Percentiles rank a stretch among this genome's conserved stretches.
Evolutionary conservation across 2,329 filamentous ascomycete species (phyloP).

Genomic region (Drechslerella dactyloides): DNA sequence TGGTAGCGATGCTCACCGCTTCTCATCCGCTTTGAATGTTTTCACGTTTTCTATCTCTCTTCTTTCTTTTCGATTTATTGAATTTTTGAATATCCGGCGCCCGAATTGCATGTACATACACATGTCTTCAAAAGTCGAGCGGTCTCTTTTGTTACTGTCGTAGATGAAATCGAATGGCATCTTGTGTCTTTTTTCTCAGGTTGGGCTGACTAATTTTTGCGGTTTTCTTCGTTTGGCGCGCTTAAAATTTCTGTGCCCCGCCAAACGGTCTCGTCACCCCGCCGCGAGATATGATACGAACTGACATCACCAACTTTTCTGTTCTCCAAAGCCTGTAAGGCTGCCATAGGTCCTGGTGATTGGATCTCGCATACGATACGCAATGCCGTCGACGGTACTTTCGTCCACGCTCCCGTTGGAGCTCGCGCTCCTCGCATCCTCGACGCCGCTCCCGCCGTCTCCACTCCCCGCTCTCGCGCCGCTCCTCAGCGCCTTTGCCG

Average conservation of each 20-base stretch:
- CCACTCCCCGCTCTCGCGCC: slow-evolving; percentile 23
- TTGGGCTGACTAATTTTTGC: neutral
- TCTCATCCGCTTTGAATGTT: neutral
- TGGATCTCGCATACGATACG: too few species aligned
- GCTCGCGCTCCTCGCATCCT: slow-evolving; percentile 30
- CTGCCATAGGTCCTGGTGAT: too few species aligned
- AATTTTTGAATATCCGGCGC: neutral
- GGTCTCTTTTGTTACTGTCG: neutral
- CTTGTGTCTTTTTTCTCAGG: neutral
- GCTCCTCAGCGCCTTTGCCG: slow-evolving; percentile 12
- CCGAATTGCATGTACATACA: neutral
- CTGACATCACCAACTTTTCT: too few species aligned
- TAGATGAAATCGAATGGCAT: neutral
- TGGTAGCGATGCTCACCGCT: too few species aligned
- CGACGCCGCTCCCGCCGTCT: slow-evolving; percentile 19
- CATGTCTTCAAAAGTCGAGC: slow-evolving; percentile 1
- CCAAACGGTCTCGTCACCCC: neutral
- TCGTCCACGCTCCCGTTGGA: slow-evolving; percentile 34
- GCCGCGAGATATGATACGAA: neutral
- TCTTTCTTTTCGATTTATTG: neutral
- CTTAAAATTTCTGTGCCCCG: neutral
- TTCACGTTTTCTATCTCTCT: neutral
- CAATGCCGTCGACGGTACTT: slow-evolving; percentile 38
- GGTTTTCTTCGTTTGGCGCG: neutral
- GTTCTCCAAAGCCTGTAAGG: too few species aligned